These are phyloP conservation scores for Lichtheimia corymbifera DNA, from an alignment of 371 early-diverging fungal species.

Conservation along the genomic window DNA sequence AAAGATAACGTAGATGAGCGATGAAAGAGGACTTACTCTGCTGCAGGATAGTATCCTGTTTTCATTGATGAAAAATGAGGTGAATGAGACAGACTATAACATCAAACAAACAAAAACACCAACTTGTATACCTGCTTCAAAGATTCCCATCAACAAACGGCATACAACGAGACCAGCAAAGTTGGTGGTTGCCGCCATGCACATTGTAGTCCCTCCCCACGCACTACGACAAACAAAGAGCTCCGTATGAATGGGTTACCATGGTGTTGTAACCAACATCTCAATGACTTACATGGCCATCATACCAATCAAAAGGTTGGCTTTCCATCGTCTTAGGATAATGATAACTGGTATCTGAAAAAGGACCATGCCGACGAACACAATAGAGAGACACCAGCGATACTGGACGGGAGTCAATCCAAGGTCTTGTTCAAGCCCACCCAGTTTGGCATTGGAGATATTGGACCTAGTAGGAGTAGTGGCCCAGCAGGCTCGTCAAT, in stretches of 20 bases:
- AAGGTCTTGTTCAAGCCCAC: background rate
- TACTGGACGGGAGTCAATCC: background rate
- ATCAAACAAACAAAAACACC: background rate
- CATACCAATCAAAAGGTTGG: background rate
- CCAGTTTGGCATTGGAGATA: background rate
- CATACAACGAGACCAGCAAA: constrained; percentile 4
- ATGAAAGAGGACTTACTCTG: background rate
- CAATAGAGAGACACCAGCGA: constrained; percentile 1
- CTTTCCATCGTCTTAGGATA: background rate
- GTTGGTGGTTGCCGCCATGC: constrained; percentile 3
- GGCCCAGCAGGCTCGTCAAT: background rate
- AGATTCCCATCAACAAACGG: background rate
- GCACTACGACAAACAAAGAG: background rate
- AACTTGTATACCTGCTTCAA: background rate
- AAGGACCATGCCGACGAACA: background rate
- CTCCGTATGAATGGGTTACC: background rate
- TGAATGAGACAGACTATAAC: background rate
- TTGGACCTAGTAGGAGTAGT: background rate
- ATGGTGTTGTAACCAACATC: no score
- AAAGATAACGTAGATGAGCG: background rate
- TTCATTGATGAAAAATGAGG: background rate
- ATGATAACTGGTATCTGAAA: background rate
- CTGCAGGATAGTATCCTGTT: background rate
- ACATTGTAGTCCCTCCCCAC: background rate
- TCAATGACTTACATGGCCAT: background rate